Conservation (phyloP, 805 yeast species). For the Wickerhamomyces queroliae region DNA sequence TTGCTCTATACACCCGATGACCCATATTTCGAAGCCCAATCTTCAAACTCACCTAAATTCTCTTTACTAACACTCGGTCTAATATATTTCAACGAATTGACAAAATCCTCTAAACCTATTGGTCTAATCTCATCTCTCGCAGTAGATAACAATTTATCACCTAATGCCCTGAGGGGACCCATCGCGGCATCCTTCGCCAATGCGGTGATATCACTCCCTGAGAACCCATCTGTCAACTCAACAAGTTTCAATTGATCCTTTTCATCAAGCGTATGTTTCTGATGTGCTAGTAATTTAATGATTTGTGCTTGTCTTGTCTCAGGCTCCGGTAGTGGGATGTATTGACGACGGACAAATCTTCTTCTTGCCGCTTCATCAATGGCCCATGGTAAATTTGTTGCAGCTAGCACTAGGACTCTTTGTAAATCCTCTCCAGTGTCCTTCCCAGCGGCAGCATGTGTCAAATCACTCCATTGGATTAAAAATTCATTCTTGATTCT, state of each 20-base stretch:
- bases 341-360: constrained; percentile 85
- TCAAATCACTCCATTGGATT: constrained; percentile 91
- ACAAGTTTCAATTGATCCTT: constrained; percentile 58
- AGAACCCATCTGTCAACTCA: constrained; percentile 68
- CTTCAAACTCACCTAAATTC: constrained; percentile 73
- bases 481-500: constrained; percentile 89
- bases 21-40: constrained; percentile 50
- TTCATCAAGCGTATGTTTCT: constrained; percentile 62
- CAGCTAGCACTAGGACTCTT: constrained; percentile 86
- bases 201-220: constrained; percentile 93
- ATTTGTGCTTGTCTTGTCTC: constrained; percentile 76
- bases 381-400: constrained; percentile 95
- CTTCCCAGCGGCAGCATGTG: constrained; percentile 71
- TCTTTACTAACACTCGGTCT: constrained; percentile 85
- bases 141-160: constrained; percentile 69
- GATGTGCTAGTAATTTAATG: constrained; percentile 58
- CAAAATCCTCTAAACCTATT: constrained; percentile 66
- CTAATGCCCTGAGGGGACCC: constrained; percentile 91
- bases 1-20: constrained; percentile 2
- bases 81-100: constrained; percentile 67
- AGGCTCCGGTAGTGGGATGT: constrained; percentile 88
- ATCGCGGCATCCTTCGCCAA: constrained; percentile 95
- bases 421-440: constrained; percentile 38
- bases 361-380: constrained; percentile 96
- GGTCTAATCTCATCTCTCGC: constrained; percentile 76